These are phyloP conservation scores for Gracilaria caudata DNA, from an alignment of 23 red algal genomes.

Conservation along the genomic window DNA sequence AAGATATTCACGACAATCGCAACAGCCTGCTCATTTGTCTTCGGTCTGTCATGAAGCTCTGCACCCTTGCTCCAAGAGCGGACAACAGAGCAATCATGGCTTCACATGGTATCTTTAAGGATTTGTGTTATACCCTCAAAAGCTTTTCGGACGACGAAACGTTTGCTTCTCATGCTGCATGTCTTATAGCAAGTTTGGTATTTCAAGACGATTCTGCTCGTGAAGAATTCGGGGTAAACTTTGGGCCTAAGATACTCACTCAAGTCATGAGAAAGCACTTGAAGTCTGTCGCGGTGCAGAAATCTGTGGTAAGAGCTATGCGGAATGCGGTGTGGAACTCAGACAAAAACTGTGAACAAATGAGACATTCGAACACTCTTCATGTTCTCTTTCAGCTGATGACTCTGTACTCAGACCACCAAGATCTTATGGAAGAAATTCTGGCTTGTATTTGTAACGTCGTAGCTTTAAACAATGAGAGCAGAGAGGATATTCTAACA, in stretches of 20 bases:
- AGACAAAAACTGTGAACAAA: constrained; percentile 3
- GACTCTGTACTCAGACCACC: neutral
- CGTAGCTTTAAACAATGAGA: neutral
- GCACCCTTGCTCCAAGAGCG: neutral
- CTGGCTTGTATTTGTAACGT: constrained; percentile 22
- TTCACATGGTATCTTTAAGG: neutral
- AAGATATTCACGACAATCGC: neutral
- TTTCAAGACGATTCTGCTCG: neutral
- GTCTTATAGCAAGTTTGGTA: constrained; percentile 5
- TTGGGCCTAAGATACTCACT: neutral
- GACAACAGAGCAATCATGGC: neutral
- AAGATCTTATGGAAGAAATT: constrained; percentile 13
- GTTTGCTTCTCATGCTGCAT: neutral
- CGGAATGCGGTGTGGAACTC: constrained; percentile 12
- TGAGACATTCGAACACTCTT: neutral
- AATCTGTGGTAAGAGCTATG: neutral
- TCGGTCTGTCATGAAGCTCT: neutral
- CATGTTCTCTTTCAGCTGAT: constrained; percentile 8
- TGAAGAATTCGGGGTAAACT: neutral
- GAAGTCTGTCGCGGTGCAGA: neutral
- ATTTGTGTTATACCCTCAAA: neutral
- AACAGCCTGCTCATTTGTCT: neutral
- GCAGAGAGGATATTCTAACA: neutral
- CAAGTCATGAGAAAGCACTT: neutral
- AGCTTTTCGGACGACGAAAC: constrained; percentile 8